phyloP scores from a whole-genome alignment of 148 eudicot genomes.

The Chenopodium suecicum region DNA sequence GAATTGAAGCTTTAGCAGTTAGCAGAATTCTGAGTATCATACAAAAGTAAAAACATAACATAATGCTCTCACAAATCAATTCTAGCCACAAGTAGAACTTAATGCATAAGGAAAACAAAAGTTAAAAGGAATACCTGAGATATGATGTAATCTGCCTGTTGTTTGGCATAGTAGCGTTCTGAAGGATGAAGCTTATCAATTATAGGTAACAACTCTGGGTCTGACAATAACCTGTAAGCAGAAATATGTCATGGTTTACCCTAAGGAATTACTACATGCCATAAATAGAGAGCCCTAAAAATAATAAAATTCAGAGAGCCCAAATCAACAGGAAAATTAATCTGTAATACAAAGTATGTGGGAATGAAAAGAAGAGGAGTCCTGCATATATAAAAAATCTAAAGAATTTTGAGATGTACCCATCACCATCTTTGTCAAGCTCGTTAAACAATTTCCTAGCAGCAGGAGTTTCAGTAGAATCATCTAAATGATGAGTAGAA shows the following conservation, averaged over 20 bases:
- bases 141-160: conserved; percentile 89
- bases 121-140: conserved; percentile 58
- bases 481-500: conserved; percentile 49
- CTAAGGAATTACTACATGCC: neutral
- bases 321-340: neutral
- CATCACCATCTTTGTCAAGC: conserved; percentile 87
- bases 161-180: conserved; percentile 87
- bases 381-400: neutral
- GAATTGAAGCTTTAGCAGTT: neutral
- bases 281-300: neutral
- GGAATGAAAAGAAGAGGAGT: conserved; percentile 10
- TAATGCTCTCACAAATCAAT: neutral
- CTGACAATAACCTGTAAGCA: conserved; percentile 57
- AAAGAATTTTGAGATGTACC: conserved; percentile 39
- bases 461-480: conserved; percentile 62
- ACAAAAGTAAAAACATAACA: neutral
- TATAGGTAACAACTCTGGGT: conserved; percentile 69
- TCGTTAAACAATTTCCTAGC: conserved; percentile 75
- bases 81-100: neutral
- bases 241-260: neutral
- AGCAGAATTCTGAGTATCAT: too few relatives aligned
- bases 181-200: conserved; percentile 92
- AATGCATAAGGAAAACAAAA: neutral
- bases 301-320: neutral
- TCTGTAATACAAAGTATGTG: neutral